phyloP scores from a whole-genome alignment of 2,329 filamentous ascomycete species.

The Biscogniauxia marginata region DNA sequence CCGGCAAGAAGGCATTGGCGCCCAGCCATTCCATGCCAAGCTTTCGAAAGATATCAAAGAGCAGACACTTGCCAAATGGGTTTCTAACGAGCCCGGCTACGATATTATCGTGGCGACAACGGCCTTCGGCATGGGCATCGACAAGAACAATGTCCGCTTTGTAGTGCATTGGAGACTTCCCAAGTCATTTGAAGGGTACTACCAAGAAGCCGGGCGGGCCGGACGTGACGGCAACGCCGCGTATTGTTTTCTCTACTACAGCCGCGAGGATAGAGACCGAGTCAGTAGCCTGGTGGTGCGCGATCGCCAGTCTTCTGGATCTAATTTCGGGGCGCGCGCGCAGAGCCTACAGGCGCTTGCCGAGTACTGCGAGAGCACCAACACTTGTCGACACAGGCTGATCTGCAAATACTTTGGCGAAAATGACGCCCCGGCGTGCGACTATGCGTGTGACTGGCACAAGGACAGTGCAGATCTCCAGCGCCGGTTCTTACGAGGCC shows the following conservation, averaged over 20 bases:
- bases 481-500: slow-evolving; percentile 52
- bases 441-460: slow-evolving; percentile 77
- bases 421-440: slow-evolving; percentile 54
- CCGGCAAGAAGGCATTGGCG: slow-evolving; percentile 67
- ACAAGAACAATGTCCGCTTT: slow-evolving; percentile 92
- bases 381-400: slow-evolving; percentile 69
- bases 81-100: slow-evolving; percentile 71
- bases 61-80: slow-evolving; percentile 69
- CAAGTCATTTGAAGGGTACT: slow-evolving; percentile 93
- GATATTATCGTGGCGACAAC: slow-evolving; percentile 94
- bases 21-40: slow-evolving; percentile 71
- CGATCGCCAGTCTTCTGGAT: slow-evolving; percentile 42
- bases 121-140: slow-evolving; percentile 97
- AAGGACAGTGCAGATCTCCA: slow-evolving; percentile 63
- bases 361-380: slow-evolving; percentile 76
- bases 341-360: slow-evolving; percentile 68
- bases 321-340: slow-evolving; percentile 50
- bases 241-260: slow-evolving; percentile 88
- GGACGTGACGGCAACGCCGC: slow-evolving; percentile 86
- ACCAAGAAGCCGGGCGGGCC: slow-evolving; percentile 91
- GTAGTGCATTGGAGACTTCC: slow-evolving; percentile 93
- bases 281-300: slow-evolving; percentile 57
- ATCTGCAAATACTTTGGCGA: slow-evolving; percentile 81
- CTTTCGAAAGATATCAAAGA: slow-evolving; percentile 67
- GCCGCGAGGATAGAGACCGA: slow-evolving; percentile 78